phyloP scores from a whole-genome alignment of 2,329 filamentous ascomycete genomes.

The Aspergillus novoparasiticus region DNA sequence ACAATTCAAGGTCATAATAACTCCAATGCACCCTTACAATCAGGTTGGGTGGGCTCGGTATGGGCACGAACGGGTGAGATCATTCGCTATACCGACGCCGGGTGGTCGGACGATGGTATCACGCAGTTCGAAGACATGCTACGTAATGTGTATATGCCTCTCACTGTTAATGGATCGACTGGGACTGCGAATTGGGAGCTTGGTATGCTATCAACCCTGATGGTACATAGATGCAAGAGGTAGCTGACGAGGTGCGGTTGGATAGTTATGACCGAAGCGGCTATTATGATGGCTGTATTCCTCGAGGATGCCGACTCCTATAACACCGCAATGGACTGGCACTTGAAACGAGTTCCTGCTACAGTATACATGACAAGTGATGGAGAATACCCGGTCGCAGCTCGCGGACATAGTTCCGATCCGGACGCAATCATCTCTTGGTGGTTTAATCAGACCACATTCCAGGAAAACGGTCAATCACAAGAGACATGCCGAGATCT shows the following conservation, averaged over 20 bases:
- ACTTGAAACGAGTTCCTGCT: background rate
- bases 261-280: background rate
- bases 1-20: slow-evolving; percentile 1
- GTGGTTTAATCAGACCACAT: background rate
- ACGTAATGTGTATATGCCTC: background rate
- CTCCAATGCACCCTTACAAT: slow-evolving; percentile 1
- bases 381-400: background rate
- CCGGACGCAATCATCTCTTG: background rate
- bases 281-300: background rate
- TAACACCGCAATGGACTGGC: background rate
- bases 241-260: background rate
- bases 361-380: background rate
- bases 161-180: background rate
- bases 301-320: background rate
- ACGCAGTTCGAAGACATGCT: background rate
- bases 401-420: background rate
- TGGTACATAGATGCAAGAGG: background rate
- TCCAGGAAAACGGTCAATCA: background rate
- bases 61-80: slow-evolving; percentile 2
- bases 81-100: background rate
- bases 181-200: background rate
- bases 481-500: slow-evolving; percentile 2
- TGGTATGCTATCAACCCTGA: background rate
- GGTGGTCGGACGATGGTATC: background rate
- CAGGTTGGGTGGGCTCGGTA: background rate